Evolutionary conservation across 2,329 filamentous ascomycete genomes (phyloP), one percentile per base, ranked within the genome.

Genomic region (Aspergillus brunneoviolaceus): DNA sequence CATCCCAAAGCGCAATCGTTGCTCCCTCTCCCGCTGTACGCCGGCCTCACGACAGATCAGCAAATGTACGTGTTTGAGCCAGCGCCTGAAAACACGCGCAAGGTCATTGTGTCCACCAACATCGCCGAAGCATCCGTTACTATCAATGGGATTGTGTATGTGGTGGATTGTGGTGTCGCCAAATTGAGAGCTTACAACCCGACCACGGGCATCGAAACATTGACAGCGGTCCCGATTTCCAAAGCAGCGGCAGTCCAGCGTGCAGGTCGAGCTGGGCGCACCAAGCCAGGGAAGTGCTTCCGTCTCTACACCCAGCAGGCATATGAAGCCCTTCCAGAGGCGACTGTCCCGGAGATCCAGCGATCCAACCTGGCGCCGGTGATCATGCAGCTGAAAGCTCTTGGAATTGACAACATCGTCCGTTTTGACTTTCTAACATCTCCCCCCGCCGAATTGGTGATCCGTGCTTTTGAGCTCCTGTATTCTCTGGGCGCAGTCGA

Each of bases 101-200:
- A 98, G 72, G 90, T 97, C 45, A 90, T 99, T 39, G 88, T 97
- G 65, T 89, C 91, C 4, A 98, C 95, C 60, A 98, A 98, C 72
- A 97, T 98, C 65, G 92, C 95, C 12, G 95, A 99, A 79, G 94
- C 95, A 4, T 96, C 92, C 1, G 89, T 99, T 49, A 98, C 95
- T 16, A 96, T 98, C 58, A 89, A 95, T 56, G 92, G 92, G 2
- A 93, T 98, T 61, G 88, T 92, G 57, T 96, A 91, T 70, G 94
- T 99, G 5, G 80, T 98, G 53, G 95, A 99, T 74, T 88, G 86
- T 56, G 95, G 95, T 1, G 97, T 91, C 71, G 92, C 96, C 65
- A 98, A 98, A 74, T 81, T 96, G 21, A 87, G 92, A 45, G 89
- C 90, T 6, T 98, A 92, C 77, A 89, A 96, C 66, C 91, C 94